Percentiles rank a stretch among this genome's conserved stretches.
Conservation (phyloP, 2,329 filamentous ascomycete genomes). For the Diaporthe ampelina region DNA sequence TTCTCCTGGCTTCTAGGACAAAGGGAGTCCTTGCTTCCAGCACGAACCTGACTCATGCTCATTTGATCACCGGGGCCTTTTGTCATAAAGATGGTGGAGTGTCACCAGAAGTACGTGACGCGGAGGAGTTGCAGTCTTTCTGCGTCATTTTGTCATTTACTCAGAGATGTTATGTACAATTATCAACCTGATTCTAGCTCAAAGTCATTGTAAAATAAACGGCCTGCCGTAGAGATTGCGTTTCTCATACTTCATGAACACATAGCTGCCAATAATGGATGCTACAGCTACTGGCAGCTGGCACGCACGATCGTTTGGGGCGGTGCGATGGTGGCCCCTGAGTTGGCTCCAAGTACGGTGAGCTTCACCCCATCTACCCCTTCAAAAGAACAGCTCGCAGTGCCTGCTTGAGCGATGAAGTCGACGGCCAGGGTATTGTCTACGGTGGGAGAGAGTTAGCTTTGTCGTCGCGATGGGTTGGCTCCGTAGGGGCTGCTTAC, state of each 20-base stretch:
- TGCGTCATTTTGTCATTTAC: background rate
- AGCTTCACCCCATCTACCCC: constrained; percentile 31
- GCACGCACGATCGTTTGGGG: constrained; percentile 34
- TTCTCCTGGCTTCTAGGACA: background rate
- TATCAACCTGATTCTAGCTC: background rate
- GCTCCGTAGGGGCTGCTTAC: background rate
- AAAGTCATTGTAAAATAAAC: background rate
- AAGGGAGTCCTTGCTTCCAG: background rate
- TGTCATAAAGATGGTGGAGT: background rate
- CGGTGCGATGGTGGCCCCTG: constrained; percentile 37
- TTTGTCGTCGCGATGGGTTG: background rate
- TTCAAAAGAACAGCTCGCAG: constrained; percentile 30
- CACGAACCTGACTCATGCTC: background rate
- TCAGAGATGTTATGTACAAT: background rate
- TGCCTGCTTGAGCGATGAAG: constrained; percentile 33
- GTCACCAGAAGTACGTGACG: background rate
- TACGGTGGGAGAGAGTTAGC: background rate
- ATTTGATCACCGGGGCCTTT: background rate
- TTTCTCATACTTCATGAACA: background rate
- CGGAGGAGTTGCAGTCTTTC: background rate
- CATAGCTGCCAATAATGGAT: too few species aligned
- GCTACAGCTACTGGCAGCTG: constrained; percentile 4
- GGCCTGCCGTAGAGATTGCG: background rate
- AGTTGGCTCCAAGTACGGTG: constrained; percentile 17
- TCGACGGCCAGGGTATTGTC: constrained; percentile 37